Evolutionary conservation across 2,329 filamentous ascomycete genomes (phyloP).

Genomic region (Incumbomyces delicatus): DNA sequence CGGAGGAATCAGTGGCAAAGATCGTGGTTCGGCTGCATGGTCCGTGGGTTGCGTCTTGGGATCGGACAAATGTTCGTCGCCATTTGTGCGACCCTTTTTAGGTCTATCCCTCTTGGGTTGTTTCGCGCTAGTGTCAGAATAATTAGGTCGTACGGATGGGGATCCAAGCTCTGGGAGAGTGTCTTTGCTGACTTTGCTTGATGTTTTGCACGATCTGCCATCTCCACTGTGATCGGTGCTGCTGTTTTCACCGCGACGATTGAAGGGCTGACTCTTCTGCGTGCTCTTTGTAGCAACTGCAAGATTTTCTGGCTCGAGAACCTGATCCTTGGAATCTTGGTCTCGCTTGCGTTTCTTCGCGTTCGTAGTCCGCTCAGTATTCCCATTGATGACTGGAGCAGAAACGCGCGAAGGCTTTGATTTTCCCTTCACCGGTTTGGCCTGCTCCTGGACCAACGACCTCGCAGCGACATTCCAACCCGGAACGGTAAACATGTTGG

Average conservation of each 20-base stretch:
- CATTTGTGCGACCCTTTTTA: neutral
- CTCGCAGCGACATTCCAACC: constrained; percentile 69
- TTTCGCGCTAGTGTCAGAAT: neutral
- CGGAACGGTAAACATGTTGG: constrained; percentile 72
- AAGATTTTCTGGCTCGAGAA: neutral
- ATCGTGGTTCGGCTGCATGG: neutral
- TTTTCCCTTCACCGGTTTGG: constrained; percentile 30
- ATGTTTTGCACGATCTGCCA: neutral
- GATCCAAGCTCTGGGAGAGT: neutral
- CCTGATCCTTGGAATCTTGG: constrained; percentile 1
- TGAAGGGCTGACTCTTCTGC: constrained; percentile 12
- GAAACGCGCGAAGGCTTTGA: constrained; percentile 7
- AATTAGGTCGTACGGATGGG: neutral
- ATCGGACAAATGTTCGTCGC: neutral
- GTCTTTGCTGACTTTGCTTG: neutral
- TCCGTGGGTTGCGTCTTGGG: neutral
- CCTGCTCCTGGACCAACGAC: constrained; percentile 47
- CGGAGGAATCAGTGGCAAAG: constrained; percentile 31
- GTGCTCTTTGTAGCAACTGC: constrained; percentile 9
- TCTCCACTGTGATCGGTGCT: neutral
- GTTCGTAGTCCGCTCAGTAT: constrained; percentile 23
- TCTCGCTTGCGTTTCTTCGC: constrained; percentile 44
- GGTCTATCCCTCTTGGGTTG: neutral
- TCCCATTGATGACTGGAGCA: neutral
- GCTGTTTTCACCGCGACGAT: neutral